A percentile compares a stretch with the other conserved stretches of the same genome.
Conservation (phyloP, 1,284 basidiomycete genomes). For the Puccinia coronata region DNA sequence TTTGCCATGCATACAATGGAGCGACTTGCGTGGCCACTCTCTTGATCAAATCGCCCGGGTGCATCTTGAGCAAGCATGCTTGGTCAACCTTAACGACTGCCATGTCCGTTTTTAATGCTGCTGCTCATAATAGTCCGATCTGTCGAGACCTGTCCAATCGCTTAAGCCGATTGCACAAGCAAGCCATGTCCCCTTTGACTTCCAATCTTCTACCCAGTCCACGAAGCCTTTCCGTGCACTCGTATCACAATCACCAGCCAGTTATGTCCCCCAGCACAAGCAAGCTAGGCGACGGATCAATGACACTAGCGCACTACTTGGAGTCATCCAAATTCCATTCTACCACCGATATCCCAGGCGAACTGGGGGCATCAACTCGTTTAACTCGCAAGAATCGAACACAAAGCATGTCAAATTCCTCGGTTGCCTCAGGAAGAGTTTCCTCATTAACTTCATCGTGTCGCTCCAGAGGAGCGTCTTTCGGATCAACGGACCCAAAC, state of each 20-base stretch:
- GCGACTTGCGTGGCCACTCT: constrained; percentile 51
- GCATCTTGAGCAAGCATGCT: constrained; percentile 52
- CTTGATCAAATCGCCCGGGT: constrained; percentile 52
- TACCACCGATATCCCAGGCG: constrained; percentile 27
- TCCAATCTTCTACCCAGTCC: not conserved
- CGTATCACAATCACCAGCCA: constrained; percentile 3
- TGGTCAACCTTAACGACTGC: constrained; percentile 53
- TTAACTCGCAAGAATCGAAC: constrained; percentile 39
- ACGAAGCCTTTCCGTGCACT: constrained; percentile 6
- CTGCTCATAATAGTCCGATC: constrained; percentile 51
- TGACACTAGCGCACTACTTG: constrained; percentile 24
- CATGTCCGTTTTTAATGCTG: constrained; percentile 51
- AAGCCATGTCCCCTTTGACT: constrained; percentile 50
- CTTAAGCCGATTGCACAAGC: constrained; percentile 51
- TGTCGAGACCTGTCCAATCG: constrained; percentile 52
- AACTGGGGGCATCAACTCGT: constrained; percentile 44
- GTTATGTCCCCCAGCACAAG: constrained; percentile 9
- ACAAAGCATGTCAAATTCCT: constrained; percentile 37
- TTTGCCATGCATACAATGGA: constrained; percentile 53
- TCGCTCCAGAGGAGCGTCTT: constrained; percentile 43
- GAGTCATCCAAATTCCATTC: constrained; percentile 20
- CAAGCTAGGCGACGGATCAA: constrained; percentile 35
- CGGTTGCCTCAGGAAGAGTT: constrained; percentile 18
- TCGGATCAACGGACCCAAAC: constrained; percentile 32
- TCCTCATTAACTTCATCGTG: constrained; percentile 24